These are phyloP conservation scores for Hanseniaspora thailandica DNA, from an alignment of 805 yeast genomes.

Conservation along the genomic window DNA sequence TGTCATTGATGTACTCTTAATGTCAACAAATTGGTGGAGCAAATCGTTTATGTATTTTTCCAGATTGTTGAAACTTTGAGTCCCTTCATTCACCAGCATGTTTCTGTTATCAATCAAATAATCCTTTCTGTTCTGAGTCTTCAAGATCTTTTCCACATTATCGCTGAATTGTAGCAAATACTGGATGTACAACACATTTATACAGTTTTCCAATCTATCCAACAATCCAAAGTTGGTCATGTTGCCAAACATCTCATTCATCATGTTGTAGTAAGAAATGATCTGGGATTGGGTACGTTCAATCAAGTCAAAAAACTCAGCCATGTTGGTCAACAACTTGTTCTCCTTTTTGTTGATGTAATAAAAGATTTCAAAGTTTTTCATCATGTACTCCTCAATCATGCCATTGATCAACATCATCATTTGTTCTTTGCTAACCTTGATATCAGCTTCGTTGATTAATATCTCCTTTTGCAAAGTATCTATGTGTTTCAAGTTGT, in stretches of 20 bases:
- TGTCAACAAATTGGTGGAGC: constrained; percentile 24
- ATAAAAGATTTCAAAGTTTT: constrained; percentile 5
- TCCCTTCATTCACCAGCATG: not conserved
- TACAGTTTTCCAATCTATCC: constrained; percentile 1
- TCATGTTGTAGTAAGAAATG: not conserved
- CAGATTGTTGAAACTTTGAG: constrained; percentile 12
- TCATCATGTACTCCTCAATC: constrained; percentile 5
- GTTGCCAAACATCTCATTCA: not conserved
- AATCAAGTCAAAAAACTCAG: not conserved
- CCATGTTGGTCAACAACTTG: not conserved
- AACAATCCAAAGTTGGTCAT: not conserved
- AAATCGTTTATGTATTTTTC: constrained; percentile 40
- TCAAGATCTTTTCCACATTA: not conserved
- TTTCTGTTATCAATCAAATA: not conserved
- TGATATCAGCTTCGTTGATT: constrained; percentile 29
- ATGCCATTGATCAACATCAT: not conserved
- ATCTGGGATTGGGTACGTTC: not conserved
- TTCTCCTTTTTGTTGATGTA: not conserved
- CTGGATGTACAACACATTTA: constrained; percentile 3
- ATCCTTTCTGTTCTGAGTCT: constrained; percentile 8
- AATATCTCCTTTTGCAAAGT: constrained; percentile 5
- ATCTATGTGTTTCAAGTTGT: not conserved
- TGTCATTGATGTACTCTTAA: not conserved
- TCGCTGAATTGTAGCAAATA: constrained; percentile 1
- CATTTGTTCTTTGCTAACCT: not conserved